Conservation (phyloP, 768 basidiomycete species). For the Chalciporus piperatus region DNA sequence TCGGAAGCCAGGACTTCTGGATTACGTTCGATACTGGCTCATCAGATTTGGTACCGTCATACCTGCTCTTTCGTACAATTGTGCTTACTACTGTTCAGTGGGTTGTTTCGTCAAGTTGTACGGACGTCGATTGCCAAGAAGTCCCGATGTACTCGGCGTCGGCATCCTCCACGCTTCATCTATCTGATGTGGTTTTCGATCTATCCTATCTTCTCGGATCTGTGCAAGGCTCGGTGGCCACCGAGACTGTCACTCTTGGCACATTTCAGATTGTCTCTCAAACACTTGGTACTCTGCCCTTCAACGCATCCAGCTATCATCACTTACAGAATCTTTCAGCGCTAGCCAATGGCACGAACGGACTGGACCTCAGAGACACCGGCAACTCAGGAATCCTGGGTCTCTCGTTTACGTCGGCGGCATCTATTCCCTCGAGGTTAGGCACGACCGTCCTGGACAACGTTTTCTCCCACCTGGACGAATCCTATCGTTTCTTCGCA, state of each 20-base stretch:
- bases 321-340: conserved; percentile 31
- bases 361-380: conserved; percentile 42
- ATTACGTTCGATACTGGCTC: conserved; percentile 57
- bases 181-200: conserved; percentile 38
- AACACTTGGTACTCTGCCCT: conserved; percentile 39
- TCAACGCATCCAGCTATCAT: neutral
- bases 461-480: conserved; percentile 41
- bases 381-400: conserved; percentile 58
- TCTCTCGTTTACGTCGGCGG: conserved; percentile 46
- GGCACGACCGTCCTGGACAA: conserved; percentile 49
- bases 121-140: conserved; percentile 41
- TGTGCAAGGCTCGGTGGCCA: conserved; percentile 50
- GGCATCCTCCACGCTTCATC: conserved; percentile 28
- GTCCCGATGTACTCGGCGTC: conserved; percentile 41
- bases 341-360: conserved; percentile 41
- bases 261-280: conserved; percentile 45
- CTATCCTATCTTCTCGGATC: conserved; percentile 52
- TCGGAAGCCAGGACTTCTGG: conserved; percentile 43
- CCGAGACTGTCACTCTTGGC: conserved; percentile 47
- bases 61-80: neutral
- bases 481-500: conserved; percentile 45
- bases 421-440: conserved; percentile 42
- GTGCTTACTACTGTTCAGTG: conserved; percentile 37
- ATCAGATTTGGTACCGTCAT: conserved; percentile 45
- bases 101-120: conserved; percentile 49